A percentile compares a stretch with the other conserved stretches of the same genome.
phyloP scores from a whole-genome alignment of 139 green algal species.

The Mychonastes homosphaera region DNA sequence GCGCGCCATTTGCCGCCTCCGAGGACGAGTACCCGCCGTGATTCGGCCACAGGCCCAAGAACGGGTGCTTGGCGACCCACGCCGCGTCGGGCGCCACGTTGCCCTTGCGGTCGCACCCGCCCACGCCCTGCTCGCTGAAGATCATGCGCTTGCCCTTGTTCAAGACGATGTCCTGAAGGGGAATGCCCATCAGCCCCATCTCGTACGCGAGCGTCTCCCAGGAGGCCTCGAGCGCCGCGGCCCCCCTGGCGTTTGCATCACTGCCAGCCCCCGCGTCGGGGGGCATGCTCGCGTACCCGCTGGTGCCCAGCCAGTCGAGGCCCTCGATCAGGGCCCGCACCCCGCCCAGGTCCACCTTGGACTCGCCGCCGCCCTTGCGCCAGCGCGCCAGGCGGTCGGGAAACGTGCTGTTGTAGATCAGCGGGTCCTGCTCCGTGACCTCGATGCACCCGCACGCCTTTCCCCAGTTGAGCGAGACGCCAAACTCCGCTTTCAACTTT shows the following conservation, averaged over 20 bases:
- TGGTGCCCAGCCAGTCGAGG: neutral
- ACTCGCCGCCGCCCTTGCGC: neutral
- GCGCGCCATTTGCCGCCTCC: no score
- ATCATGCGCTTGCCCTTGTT: neutral
- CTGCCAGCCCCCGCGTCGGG: neutral
- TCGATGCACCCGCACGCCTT: conserved; percentile 12
- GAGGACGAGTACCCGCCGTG: no score
- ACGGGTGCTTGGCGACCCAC: no score
- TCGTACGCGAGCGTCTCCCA: conserved; percentile 3
- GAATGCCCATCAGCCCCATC: conserved; percentile 7
- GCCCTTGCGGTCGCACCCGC: conserved; percentile 1
- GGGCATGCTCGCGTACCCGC: conserved; percentile 1
- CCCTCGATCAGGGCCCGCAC: conserved; percentile 1
- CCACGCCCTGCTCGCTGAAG: conserved; percentile 6
- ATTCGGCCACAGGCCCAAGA: no score
- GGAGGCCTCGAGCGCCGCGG: neutral
- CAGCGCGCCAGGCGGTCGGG: neutral
- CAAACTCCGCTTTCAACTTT: neutral
- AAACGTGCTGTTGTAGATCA: conserved; percentile 10
- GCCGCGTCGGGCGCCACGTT: neutral
- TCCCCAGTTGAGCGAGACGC: conserved; percentile 7
- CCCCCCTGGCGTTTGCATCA: no score
- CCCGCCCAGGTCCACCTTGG: neutral
- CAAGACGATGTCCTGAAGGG: conserved; percentile 4
- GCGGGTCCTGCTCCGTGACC: conserved; percentile 6